Percentiles rank a stretch among this genome's conserved stretches.
phyloP scores from a whole-genome alignment of 129 eudicot species.

The Ambrosia artemisiifolia region DNA sequence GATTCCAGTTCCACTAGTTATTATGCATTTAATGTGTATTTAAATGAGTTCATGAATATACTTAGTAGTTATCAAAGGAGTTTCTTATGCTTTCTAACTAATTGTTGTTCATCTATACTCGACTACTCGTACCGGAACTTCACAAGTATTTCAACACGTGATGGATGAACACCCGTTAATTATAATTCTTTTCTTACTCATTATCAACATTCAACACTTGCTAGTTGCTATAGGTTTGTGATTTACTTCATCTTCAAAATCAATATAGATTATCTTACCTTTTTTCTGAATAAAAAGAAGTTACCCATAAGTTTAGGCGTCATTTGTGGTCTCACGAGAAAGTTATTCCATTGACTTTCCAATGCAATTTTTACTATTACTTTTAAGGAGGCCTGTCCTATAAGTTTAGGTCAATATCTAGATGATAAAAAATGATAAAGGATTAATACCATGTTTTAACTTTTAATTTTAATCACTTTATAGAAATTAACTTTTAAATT shows the following conservation, averaged over 20 bases:
- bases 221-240: no score
- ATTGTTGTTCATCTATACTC: no score
- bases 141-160: no score
- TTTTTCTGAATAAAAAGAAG: background rate
- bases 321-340: background rate
- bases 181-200: no score
- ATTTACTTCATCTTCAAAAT: background rate
- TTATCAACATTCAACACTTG: no score
- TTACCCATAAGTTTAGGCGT: constrained; percentile 3
- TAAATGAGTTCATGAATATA: no score
- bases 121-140: no score
- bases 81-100: no score
- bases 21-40: no score
- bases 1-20: no score
- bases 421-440: background rate
- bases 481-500: constrained; percentile 10
- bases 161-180: no score
- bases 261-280: background rate
- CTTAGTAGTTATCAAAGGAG: no score
- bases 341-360: constrained; percentile 9
- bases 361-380: background rate
- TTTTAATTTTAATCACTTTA: constrained; percentile 12
- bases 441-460: background rate
- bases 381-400: background rate
- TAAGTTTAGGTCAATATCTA: constrained; percentile 7